phyloP scores from a whole-genome alignment of 179 eudicot genomes.

The Drosera spatulata region DNA sequence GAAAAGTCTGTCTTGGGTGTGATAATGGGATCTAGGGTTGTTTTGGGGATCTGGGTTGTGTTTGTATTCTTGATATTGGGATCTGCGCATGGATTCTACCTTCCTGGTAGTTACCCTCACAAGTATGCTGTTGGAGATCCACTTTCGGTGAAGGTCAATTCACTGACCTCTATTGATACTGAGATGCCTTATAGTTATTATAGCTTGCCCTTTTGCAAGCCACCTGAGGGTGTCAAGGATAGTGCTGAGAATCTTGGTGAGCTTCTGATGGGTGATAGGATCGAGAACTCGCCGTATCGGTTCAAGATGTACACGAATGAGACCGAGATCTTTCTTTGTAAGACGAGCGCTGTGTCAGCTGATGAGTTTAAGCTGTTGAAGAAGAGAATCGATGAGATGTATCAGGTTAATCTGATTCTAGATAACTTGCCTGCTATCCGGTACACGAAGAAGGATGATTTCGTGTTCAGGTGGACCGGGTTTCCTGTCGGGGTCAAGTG shows the following conservation, averaged over 20 bases:
- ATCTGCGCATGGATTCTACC: constrained; percentile 37
- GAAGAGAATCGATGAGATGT: constrained; percentile 55
- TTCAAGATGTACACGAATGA: constrained; percentile 47
- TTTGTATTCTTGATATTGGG: constrained; percentile 18
- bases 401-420: constrained; percentile 53
- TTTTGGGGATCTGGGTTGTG: constrained; percentile 34
- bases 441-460: constrained; percentile 35
- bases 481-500: constrained; percentile 43
- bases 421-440: constrained; percentile 55
- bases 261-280: constrained; percentile 60
- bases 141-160: constrained; percentile 41
- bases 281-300: constrained; percentile 50
- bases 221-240: constrained; percentile 47
- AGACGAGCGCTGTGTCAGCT: constrained; percentile 27
- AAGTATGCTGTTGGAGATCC: constrained; percentile 30
- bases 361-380: constrained; percentile 39
- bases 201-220: constrained; percentile 49
- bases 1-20: neutral
- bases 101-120: constrained; percentile 59
- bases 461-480: constrained; percentile 43
- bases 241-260: constrained; percentile 63
- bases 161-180: constrained; percentile 57
- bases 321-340: constrained; percentile 35
- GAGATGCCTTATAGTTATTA: constrained; percentile 54
- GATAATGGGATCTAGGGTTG: constrained; percentile 29